A percentile compares a stretch with the other conserved stretches of the same genome.
These are phyloP conservation scores for Apiotrichum sp. DNA, from an alignment of 1,284 basidiomycete species.

Conservation along the genomic window DNA sequence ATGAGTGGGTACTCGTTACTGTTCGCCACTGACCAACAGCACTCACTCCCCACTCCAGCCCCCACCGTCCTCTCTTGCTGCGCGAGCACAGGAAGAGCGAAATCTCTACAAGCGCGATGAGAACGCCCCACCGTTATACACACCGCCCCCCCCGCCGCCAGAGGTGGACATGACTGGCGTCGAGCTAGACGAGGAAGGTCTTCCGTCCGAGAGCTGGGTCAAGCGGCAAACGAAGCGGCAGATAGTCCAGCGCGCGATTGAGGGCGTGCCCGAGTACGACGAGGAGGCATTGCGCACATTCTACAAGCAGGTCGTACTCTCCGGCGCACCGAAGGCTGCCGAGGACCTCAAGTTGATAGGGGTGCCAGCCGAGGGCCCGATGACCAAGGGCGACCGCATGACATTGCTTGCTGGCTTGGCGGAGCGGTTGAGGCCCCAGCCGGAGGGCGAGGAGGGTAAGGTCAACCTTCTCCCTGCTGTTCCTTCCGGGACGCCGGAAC, in stretches of 20 bases:
- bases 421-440: not conserved
- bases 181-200: not conserved
- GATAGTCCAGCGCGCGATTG: slow-evolving; percentile 17
- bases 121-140: slow-evolving; percentile 17
- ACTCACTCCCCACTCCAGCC: not conserved
- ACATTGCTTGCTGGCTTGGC: slow-evolving; percentile 5
- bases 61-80: not conserved
- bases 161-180: not conserved
- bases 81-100: not conserved
- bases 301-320: slow-evolving; percentile 28
- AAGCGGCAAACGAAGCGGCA: slow-evolving; percentile 17
- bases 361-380: not conserved
- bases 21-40: too few relatives aligned
- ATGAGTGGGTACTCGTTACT: not conserved
- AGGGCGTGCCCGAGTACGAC: slow-evolving; percentile 18
- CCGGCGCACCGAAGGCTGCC: slow-evolving; percentile 15
- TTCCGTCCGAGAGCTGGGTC: slow-evolving; percentile 21
- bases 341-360: slow-evolving; percentile 8
- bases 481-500: slow-evolving; percentile 8
- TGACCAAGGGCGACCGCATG: slow-evolving; percentile 1
- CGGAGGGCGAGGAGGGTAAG: not conserved
- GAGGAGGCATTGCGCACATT: slow-evolving; percentile 31
- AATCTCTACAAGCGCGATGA: slow-evolving; percentile 2
- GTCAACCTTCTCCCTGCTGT: slow-evolving; percentile 1
- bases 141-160: not conserved